These are phyloP conservation scores for Eruca vesicaria DNA, from an alignment of 441 rosid genomes.

Conservation along the genomic window DNA sequence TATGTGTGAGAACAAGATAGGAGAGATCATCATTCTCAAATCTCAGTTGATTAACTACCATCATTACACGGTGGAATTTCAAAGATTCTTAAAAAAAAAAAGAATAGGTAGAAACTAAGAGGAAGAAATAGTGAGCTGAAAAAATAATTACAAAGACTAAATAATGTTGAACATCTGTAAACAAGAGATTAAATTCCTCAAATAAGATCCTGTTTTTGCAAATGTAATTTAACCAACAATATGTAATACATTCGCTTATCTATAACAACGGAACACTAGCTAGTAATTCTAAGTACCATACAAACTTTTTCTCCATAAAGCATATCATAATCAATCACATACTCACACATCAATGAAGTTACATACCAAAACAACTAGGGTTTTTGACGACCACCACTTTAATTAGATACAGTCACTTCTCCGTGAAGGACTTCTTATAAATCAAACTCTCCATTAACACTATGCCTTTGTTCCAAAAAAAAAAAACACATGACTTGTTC, in stretches of 20 bases:
- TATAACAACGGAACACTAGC: too few species aligned
- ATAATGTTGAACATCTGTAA: background rate
- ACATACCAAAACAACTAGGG: conserved; percentile 16
- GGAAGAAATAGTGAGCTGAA: background rate
- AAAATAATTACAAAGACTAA: background rate
- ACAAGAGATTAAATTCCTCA: background rate
- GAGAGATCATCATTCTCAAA: background rate
- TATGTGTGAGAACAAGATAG: background rate
- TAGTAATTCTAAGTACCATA: conserved; percentile 8
- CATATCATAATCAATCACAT: conserved; percentile 13
- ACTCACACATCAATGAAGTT: conserved; percentile 13
- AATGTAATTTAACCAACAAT: background rate
- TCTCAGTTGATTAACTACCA: background rate
- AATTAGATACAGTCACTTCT: conserved; percentile 25
- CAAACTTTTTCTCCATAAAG: background rate
- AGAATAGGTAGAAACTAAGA: background rate
- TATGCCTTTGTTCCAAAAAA: background rate
- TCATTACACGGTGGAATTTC: background rate
- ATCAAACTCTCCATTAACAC: conserved; percentile 6
- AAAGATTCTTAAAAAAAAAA: background rate
- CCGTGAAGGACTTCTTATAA: conserved; percentile 24
- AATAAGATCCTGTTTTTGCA: background rate
- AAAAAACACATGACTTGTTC: conserved; percentile 8
- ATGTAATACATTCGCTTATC: background rate
- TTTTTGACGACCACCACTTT: background rate